These are phyloP conservation scores for Colletotrichum caudatum DNA, from an alignment of 2,329 filamentous ascomycete genomes.

Conservation along the genomic window DNA sequence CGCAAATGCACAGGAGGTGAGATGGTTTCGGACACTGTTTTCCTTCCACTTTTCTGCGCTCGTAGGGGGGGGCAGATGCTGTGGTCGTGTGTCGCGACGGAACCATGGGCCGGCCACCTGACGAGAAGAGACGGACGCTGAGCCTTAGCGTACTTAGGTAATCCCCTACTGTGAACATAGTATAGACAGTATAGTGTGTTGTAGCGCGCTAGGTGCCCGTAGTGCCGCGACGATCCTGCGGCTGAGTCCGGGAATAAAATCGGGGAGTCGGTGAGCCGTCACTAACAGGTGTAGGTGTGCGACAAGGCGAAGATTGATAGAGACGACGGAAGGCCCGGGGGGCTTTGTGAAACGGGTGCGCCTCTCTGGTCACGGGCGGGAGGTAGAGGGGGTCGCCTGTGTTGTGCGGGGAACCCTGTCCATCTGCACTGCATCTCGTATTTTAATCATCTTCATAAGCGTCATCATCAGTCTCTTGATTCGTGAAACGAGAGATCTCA, in stretches of 20 bases:
- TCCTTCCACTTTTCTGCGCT: too few relatives aligned
- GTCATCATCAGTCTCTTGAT: too few relatives aligned
- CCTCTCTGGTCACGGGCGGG: constrained; percentile 4
- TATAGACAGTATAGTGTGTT: not conserved
- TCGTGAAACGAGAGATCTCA: not conserved
- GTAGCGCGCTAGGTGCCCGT: not conserved
- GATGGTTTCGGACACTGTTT: constrained; percentile 3
- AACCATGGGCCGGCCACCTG: constrained; percentile 18
- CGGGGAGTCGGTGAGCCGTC: too few relatives aligned
- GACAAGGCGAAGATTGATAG: not conserved
- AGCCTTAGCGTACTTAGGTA: constrained; percentile 33
- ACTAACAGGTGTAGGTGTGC: constrained; percentile 1
- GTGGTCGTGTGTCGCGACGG: constrained; percentile 7
- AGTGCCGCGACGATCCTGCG: constrained; percentile 10
- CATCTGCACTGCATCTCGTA: constrained; percentile 10
- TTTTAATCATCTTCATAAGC: not conserved
- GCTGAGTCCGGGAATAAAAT: constrained; percentile 9
- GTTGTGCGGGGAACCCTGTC: constrained; percentile 31
- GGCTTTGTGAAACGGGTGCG: constrained; percentile 19
- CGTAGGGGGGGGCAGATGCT: too few relatives aligned
- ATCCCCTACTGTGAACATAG: constrained; percentile 6
- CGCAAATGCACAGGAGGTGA: not conserved
- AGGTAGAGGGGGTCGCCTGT: constrained; percentile 18
- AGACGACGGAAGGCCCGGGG: not conserved
- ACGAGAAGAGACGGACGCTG: constrained; percentile 23